Percentiles rank a stretch among this genome's conserved stretches.
Evolutionary conservation across 2,329 filamentous ascomycete genomes (phyloP).

Genomic region (Xylariomycetidae sp.): DNA sequence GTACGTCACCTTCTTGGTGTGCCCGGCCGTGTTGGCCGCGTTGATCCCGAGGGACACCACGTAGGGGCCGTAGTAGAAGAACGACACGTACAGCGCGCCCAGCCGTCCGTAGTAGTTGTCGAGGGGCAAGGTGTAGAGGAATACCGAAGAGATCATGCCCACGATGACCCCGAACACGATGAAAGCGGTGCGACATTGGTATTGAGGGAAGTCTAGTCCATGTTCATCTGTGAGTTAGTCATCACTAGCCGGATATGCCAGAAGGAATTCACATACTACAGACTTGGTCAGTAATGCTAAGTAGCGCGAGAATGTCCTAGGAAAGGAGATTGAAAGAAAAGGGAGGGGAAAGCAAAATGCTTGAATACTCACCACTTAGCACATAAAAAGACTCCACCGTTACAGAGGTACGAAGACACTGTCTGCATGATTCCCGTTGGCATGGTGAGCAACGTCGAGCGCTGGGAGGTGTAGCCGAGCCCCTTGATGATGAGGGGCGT

Average conservation of each 20-base stretch:
- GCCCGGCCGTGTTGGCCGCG: conserved; percentile 12
- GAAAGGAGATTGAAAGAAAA: too few species aligned
- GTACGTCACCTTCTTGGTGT: conserved; percentile 15
- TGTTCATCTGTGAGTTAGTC: too few species aligned
- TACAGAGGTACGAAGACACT: conserved; percentile 21
- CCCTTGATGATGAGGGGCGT: conserved; percentile 26
- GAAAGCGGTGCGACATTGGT: conserved; percentile 13
- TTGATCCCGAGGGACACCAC: conserved; percentile 2
- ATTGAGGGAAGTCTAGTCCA: conserved; percentile 8
- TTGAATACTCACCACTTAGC: too few species aligned
- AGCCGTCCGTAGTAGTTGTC: conserved; percentile 11
- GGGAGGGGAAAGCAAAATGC: too few species aligned
- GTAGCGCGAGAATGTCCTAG: too few species aligned
- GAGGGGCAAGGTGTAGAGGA: conserved; percentile 7
- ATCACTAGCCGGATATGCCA: too few species aligned
- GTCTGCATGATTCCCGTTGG: conserved; percentile 23
- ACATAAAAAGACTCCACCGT: conserved; percentile 30
- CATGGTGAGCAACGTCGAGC: conserved; percentile 19
- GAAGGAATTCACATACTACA: too few species aligned
- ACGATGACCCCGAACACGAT: conserved; percentile 15
- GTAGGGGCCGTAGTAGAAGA: conserved; percentile 1
- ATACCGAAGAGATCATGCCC: conserved; percentile 14
- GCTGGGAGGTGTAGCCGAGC: conserved; percentile 25
- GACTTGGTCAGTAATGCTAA: too few species aligned
- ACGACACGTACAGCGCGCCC: conserved; percentile 7